Evolutionary conservation across 257 asterid genomes (phyloP), one percentile per base, ranked within the genome.

Genomic region (Gentiana dahurica): DNA sequence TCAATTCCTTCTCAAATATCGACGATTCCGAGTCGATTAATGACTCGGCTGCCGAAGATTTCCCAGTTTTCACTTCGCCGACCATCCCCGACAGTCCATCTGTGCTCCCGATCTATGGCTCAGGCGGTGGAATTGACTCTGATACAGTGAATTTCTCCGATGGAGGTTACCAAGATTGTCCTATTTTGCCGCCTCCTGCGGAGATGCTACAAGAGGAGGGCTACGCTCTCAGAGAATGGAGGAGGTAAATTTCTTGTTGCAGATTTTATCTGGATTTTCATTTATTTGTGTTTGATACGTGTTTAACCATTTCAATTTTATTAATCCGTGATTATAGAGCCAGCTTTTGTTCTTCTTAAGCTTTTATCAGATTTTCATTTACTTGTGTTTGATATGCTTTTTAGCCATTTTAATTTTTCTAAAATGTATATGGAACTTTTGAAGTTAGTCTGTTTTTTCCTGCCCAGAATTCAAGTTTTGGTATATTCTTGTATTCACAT

Each of bases 191-290:
- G 36, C 80, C 83, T 9, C 83, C 76, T 47, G 8, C 71, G n/a
- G 85, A 72, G 51, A 77, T 83, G 82, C 77, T 53, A 36, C 70
- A 66, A 4, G 86, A 77, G 61, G 91, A 80, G 66, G 79, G 95
- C 5, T 65, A 53, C 68, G 88, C 89, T 56, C 81, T 87, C 73
- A 82, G 95, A 70, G 89, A 84, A 55, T 87, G 95, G 95, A 84
- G 86, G 68, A 82, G 96, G 96, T 87, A 46, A 34, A 10, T 59
- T 65, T 36, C 11, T 39, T 38, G 12, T 33, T 9, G 24, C 38
- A 4, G 6, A 5, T 5, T 7, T 41, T 41, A 10, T 41, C 9
- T 5, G 9, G 1, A 5, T 41, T 10, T 41, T 7, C 6, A 5
- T 41, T 41, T 1, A 5, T 41, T 41, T 41, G 46, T 7, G 46